These are phyloP conservation scores for Zostera marina DNA, from an alignment of 116 monocot species.

Conservation along the genomic window DNA sequence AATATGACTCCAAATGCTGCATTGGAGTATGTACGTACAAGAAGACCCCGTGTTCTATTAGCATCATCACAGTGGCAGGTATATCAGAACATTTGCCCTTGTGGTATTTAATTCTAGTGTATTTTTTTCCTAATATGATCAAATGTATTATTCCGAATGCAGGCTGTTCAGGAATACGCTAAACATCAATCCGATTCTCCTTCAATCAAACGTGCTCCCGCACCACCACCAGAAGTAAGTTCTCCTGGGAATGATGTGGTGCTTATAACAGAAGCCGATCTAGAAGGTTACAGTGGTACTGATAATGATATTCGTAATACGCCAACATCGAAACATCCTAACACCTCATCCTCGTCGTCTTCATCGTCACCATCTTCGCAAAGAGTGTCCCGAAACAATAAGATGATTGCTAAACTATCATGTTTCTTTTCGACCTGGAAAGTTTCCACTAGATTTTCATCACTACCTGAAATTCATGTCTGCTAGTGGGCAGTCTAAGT, in stretches of 20 bases:
- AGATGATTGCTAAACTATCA: constrained; percentile 26
- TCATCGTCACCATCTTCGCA: not conserved
- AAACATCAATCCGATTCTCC: constrained; percentile 23
- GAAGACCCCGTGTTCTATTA: constrained; percentile 79
- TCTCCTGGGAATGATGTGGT: constrained; percentile 27
- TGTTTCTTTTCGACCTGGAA: constrained; percentile 49
- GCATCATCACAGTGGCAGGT: constrained; percentile 86
- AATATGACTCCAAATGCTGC: constrained; percentile 72
- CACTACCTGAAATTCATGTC: constrained; percentile 32
- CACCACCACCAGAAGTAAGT: constrained; percentile 4
- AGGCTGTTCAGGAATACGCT: constrained; percentile 74
- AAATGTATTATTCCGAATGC: not conserved
- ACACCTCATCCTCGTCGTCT: constrained; percentile 1
- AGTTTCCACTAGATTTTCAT: constrained; percentile 16
- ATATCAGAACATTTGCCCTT: not conserved
- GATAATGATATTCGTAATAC: constrained; percentile 6
- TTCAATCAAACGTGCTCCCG: constrained; percentile 13
- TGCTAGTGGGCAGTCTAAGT: constrained; percentile 15
- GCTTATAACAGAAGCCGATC: constrained; percentile 35
- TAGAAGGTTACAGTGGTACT: constrained; percentile 29
- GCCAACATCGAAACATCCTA: constrained; percentile 8
- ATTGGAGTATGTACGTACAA: constrained; percentile 56
- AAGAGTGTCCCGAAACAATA: constrained; percentile 3
- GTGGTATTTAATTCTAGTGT: no score
- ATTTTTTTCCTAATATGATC: not conserved